Conservation (phyloP, 371 early-diverging fungal genomes). For the Thermomucor indicae-seudaticae region DNA sequence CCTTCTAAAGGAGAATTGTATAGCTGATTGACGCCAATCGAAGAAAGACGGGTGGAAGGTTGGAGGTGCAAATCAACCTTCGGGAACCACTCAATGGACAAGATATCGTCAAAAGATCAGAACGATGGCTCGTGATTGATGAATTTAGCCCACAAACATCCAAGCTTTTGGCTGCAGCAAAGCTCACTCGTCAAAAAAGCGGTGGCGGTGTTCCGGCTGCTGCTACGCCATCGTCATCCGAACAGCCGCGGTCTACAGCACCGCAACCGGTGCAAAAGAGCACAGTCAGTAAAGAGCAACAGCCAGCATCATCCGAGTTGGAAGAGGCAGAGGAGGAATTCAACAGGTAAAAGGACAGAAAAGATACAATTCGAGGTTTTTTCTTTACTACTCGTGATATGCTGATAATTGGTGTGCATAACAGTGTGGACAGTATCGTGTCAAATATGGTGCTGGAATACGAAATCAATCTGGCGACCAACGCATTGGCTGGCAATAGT, state of each 20-base stretch:
- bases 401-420: background rate
- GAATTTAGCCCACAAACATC: constrained; percentile 35
- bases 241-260: background rate
- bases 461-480: constrained; percentile 54
- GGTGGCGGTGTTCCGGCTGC: constrained; percentile 5
- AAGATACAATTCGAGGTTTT: background rate
- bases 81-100: constrained; percentile 61
- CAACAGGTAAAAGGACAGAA: constrained; percentile 22
- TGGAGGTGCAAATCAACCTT: constrained; percentile 65
- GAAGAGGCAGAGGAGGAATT: constrained; percentile 51
- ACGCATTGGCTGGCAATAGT: constrained; percentile 35
- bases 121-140: constrained; percentile 72
- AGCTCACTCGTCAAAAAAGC: too few species aligned
- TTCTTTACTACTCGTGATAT: background rate
- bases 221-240: background rate
- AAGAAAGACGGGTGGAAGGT: constrained; percentile 63
- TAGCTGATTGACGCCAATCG: constrained; percentile 65
- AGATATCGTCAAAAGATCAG: constrained; percentile 57
- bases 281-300: background rate
- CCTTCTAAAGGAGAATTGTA: background rate
- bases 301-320: constrained; percentile 14
- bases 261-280: background rate
- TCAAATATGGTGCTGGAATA: constrained; percentile 78
- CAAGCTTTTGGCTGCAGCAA: constrained; percentile 18
- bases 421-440: constrained; percentile 66